Percentiles rank a stretch among this genome's conserved stretches.
Conservation (phyloP, 2,329 filamentous ascomycete genomes). For the Fusarium mexicanum region DNA sequence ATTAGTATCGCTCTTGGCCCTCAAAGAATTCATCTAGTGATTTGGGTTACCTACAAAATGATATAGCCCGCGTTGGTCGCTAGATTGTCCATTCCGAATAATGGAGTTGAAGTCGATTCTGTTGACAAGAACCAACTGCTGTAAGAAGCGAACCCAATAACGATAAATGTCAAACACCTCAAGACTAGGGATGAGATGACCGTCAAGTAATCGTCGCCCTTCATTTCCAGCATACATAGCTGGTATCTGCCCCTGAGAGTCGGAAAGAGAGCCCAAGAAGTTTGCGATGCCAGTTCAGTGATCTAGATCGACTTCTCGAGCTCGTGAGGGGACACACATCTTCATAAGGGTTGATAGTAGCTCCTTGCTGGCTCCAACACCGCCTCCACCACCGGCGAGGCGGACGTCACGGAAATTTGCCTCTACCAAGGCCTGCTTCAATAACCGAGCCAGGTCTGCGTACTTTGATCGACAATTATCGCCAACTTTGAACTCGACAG, state of each 20-base stretch:
- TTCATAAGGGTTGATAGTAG: not conserved
- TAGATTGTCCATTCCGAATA: not conserved
- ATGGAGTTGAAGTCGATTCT: too few species aligned
- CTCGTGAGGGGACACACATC: accelerated
- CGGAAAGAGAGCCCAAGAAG: too few species aligned
- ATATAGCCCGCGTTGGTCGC: not conserved
- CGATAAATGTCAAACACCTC: not conserved
- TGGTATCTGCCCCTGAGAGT: not conserved
- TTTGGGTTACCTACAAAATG: not conserved
- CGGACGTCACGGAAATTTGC: not conserved
- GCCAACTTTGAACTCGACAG: not conserved
- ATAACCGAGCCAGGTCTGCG: not conserved
- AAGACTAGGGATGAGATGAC: not conserved
- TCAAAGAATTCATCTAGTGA: not conserved
- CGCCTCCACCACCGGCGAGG: not conserved
- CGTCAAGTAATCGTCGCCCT: accelerated
- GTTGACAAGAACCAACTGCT: not conserved
- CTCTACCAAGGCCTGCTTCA: not conserved
- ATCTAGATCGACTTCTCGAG: not conserved
- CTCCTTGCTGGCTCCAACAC: not conserved
- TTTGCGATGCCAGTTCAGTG: not conserved
- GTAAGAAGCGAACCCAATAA: too few species aligned
- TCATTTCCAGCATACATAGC: not conserved
- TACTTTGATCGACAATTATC: too few species aligned
- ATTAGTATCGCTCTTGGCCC: not conserved